Evolutionary conservation across 441 rosid species (phyloP).

Genomic region (Erodium moschatum): DNA sequence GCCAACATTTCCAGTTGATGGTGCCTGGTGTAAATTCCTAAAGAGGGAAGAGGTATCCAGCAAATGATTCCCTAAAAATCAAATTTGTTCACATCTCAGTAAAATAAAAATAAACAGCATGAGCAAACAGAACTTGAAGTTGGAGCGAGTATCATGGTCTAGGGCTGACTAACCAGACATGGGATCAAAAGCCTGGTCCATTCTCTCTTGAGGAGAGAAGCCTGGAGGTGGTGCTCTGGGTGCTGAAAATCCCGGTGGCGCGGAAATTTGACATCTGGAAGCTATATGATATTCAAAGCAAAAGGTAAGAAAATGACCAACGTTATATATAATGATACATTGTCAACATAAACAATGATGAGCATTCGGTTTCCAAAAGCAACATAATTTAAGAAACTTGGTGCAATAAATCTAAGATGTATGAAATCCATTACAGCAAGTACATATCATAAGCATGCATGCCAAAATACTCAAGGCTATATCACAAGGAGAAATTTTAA

Average conservation of each 20-base stretch:
- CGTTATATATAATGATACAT: background rate
- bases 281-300: slow-evolving; percentile 1
- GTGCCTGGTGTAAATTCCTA: slow-evolving; percentile 49
- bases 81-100: background rate
- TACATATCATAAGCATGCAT: background rate
- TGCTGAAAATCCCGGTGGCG: slow-evolving; percentile 84
- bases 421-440: background rate
- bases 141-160: too few species aligned
- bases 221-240: slow-evolving; percentile 94
- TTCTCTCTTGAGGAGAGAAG: slow-evolving; percentile 65
- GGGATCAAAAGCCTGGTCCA: slow-evolving; percentile 45
- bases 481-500: too few species aligned
- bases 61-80: slow-evolving; percentile 38
- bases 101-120: background rate
- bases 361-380: background rate
- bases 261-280: slow-evolving; percentile 70
- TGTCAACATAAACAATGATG: background rate
- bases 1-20: slow-evolving; percentile 32
- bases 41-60: slow-evolving; percentile 35
- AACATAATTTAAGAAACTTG: background rate
- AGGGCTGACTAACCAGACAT: slow-evolving; percentile 35
- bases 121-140: background rate
- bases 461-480: background rate
- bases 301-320: background rate
- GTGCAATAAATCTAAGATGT: background rate